Evolutionary conservation across 306 rosid species (phyloP), one percentile per base, ranked within the genome.

Genomic region (Fagus crenata): DNA sequence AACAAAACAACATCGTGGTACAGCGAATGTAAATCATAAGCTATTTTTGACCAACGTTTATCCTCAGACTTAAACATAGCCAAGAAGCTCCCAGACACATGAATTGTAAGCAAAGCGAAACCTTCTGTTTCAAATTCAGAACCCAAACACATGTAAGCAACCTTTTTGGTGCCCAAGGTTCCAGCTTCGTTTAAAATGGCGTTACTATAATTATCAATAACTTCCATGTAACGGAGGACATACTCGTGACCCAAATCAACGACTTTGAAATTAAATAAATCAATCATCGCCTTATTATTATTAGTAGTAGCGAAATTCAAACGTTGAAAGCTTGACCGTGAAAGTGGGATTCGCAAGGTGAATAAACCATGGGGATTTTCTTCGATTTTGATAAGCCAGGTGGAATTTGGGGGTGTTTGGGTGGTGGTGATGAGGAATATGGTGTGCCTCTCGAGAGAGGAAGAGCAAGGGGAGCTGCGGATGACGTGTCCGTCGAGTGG

Each of bases 1-100:
- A 85, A 92, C 18, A 85, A 55, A 7, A 88, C 77, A 0, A 89
- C 94, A 75, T 94, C 98, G 46, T 94, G 97, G 54, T 84, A 92
- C 2, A 92, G 97, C 2, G 84, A 54, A 6, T 80, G 88, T 94
- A 89, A 85, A 1, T 92, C 88, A 0, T 83, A 85, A 40, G 28
- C 28, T 22, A 94, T 80, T 4, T 86, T 74, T 42, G 73, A 87
- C 97, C 97, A 94, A n/a, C 33, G 78, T 18, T 76, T 83, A 7
- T 90, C 89, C 12, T 86, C 92, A 36, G 81, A 82, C 36, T 77
- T 81, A 46, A 86, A 92, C 53, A 92, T 73, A 2, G 91, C 93
- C 43, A 22, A 22, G 28, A 94, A 80, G 49, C 80, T 89, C 6
- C 97, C 97, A 22, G 98, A 94, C 9, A 94, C 80, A 43, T 94